Base-by-base conservation (phyloP, 352 stramenopile genomes). In the Globisporangium sylvaticum region DNA sequence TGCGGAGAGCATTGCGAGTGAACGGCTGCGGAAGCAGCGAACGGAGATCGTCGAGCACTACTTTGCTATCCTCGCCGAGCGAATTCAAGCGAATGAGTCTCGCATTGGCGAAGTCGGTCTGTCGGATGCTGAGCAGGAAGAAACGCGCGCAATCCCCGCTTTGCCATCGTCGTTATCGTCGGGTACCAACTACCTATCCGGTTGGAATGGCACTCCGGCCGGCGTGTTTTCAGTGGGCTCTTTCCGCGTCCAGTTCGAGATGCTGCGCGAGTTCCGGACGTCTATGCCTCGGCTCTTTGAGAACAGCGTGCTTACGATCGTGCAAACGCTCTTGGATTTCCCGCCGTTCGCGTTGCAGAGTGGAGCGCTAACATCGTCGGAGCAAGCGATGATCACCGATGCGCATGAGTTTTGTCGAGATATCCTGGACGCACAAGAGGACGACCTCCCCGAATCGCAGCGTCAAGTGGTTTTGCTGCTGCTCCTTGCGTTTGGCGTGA, bases 221-320 rank as follows among this genome's bases (percentile, higher is more conserved):
- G 76, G 75, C 37, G 53, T 92, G 24, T 92, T 92, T 24, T 75
- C 73, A 0, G 69, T 90, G 4, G 66, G 66, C 0, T 88, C 78
- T 29, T 73, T 91, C n/a, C 80, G 82, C 8, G 68, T 92, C 56
- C 84, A 92, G 59, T 70, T 92, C 31, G 77, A 88, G 55, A 88
- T 91, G 77, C 66, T 92, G 44, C 80, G 73, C 1, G 79, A 83
- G 37, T 89, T 90, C 29, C 79, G 79, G 5, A 59, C 54, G 3
- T 50, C 70, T 9, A 80, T 68, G 62, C 74, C 82, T 31, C 67
- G 50, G 7, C 34, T 91, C 7, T 92, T 90, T 63, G 78, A 88
- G 53, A 81, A 77, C 20, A 77, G 80, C 3, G 60, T 77, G 27
- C 67, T 88, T 44, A 57, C 79, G 4, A 69, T 91, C 7, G 73